Conservation (phyloP, 73 alveolate genomes). For the Breviolum minutum region DNA sequence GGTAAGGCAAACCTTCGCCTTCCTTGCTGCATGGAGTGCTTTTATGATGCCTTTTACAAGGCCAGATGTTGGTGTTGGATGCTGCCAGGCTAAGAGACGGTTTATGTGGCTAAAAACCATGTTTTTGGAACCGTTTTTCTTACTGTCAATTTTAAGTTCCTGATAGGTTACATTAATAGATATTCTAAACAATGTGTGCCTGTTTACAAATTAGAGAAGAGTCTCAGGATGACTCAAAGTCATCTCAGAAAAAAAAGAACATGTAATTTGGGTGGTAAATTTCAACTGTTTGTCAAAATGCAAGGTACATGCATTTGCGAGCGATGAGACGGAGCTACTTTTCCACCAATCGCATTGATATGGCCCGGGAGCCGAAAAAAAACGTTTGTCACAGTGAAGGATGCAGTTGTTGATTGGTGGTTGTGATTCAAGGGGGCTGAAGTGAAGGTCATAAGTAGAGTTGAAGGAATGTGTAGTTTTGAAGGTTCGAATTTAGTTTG, state of each 20-base stretch:
- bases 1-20: slow-evolving; percentile 78
- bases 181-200: no score
- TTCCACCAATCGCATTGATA: slow-evolving; percentile 93
- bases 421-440: not conserved
- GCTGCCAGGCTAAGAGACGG: no score
- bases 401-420: no score
- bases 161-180: no score
- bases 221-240: no score
- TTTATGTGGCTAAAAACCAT: no score
- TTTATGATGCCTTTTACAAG: slow-evolving; percentile 92
- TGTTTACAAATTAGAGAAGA: no score
- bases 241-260: no score
- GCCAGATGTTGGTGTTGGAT: not conserved
- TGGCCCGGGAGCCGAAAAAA: slow-evolving; percentile 23
- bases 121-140: no score
- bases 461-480: not conserved
- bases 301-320: slow-evolving; percentile 87
- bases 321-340: slow-evolving; percentile 90
- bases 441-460: not conserved
- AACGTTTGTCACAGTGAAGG: no score
- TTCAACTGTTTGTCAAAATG: not conserved
- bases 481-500: not conserved
- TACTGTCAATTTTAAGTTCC: no score
- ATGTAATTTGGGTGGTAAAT: no score
- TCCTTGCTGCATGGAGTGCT: slow-evolving; percentile 76